Conservation (phyloP, 139 green algal species). For the Chlamydomonas sphaeroides region DNA sequence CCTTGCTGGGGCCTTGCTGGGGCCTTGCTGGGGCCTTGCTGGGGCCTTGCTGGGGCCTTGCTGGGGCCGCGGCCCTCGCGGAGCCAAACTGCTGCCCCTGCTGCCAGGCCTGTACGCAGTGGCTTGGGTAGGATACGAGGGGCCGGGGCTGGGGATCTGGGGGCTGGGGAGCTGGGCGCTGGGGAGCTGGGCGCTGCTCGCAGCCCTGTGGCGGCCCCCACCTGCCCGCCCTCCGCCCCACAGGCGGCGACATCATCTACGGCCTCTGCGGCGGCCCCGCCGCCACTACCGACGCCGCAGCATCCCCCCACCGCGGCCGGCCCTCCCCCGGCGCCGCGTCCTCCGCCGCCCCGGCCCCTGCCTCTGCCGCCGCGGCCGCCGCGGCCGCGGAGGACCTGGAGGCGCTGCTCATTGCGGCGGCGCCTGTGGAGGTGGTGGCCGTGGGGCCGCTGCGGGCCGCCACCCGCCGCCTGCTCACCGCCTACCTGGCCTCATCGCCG, state of each 20-base stretch:
- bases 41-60: constrained; percentile 39
- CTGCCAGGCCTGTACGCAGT: too few relatives aligned
- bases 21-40: too few relatives aligned
- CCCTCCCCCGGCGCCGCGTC: too few relatives aligned
- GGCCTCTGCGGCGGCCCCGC: background rate
- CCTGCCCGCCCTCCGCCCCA: background rate
- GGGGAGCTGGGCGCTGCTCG: background rate
- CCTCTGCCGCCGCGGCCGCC: background rate
- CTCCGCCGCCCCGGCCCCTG: too few relatives aligned
- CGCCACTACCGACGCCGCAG: too few relatives aligned
- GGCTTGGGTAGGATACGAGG: too few relatives aligned
- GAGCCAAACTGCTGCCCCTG: too few relatives aligned
- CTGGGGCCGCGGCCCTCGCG: too few relatives aligned
- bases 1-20: too few relatives aligned
- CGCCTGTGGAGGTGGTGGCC: constrained; percentile 80
- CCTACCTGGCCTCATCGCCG: constrained; percentile 41
- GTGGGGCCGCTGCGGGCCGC: constrained; percentile 44
- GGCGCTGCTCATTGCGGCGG: constrained; percentile 65
- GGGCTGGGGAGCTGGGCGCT: background rate
- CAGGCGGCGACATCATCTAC: constrained; percentile 27
- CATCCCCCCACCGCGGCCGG: too few relatives aligned
- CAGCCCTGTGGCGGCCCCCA: background rate
- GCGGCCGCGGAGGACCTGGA: constrained; percentile 68
- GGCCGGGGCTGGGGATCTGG: background rate
- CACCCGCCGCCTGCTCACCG: constrained; percentile 63